Base-by-base conservation (phyloP, 1,284 basidiomycete species). In the Sutorius eximius region DNA sequence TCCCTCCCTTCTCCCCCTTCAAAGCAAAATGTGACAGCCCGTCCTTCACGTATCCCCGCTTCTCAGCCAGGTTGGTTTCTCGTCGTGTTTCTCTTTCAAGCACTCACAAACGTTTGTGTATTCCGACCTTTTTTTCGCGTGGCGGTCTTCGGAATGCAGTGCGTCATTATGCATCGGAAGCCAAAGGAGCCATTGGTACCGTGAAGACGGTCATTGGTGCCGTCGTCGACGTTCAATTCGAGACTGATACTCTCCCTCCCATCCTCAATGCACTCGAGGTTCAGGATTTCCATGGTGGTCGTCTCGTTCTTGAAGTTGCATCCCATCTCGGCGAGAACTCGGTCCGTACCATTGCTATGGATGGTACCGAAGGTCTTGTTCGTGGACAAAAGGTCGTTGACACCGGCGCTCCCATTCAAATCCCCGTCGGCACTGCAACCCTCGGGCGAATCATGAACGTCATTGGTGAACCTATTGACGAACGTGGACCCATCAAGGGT, bases 391-490 rank as follows among this genome's bases (percentile, higher is more conserved):
- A 89, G 80, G 96, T 98, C 71, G 72, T 96, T 70, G 96, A 98
- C 79, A 97, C 95, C 45, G 96, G 96, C 75, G 81, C 89, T 56
- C 96, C 96, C 75, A 98, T 99, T 78, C 85, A 84, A 77, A 93
- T 99, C 64, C 96, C 95, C 68, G 96, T 99, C 72, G 96, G 96
- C 61, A 86, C 85, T 61, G 92, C 83, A 60, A 95, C 93, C 51
- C 88, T 98, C 59, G 96, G 95, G 59, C 94, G 96, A 75, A 99
- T 99, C 85, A 98, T 99, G 92, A 99, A 98, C 81, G 96, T 99
- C 78, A 98, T 98, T 78, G 96, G 96, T 71, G 95, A 98, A 77
- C 93, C 96, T 73, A 98, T 99, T 75, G 96, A 99, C 76, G 95
- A 98, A 78, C 93, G 96, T 79, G 96, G 96, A 60, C 95, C 95